Conservation (phyloP, 331 rosid genomes). For the Pyrus hybrid region DNA sequence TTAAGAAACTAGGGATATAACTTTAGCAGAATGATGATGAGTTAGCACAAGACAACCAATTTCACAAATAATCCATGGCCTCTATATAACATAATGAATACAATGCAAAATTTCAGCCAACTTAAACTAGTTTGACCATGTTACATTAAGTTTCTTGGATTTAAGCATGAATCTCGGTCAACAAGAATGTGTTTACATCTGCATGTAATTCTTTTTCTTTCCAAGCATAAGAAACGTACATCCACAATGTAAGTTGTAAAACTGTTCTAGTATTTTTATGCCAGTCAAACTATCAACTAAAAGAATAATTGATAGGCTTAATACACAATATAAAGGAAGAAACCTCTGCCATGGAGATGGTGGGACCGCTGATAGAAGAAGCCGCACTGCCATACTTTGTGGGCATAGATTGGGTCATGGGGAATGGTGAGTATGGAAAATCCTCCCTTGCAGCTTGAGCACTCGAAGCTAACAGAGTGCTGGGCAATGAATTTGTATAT, state of each 20-base stretch:
- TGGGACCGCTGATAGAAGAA: constrained; percentile 72
- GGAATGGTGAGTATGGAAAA: constrained; percentile 85
- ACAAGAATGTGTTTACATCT: background rate
- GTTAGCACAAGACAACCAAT: background rate
- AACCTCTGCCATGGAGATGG: constrained; percentile 89
- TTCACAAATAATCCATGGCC: background rate
- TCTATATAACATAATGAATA: background rate
- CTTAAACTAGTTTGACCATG: background rate
- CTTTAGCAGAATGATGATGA: background rate
- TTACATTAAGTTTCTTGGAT: background rate
- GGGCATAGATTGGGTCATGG: constrained; percentile 67
- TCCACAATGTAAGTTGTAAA: background rate
- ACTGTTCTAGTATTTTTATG: background rate
- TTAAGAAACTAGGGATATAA: background rate
- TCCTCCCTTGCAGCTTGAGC: constrained; percentile 84
- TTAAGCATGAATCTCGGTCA: background rate
- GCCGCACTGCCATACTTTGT: constrained; percentile 70
- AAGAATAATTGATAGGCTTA: constrained; percentile 1
- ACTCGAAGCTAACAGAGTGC: constrained; percentile 65
- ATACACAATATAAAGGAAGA: background rate
- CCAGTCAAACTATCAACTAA: background rate
- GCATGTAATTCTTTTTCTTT: background rate
- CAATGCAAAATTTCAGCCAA: background rate
- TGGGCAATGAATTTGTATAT: constrained; percentile 79
- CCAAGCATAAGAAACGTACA: background rate